A percentile compares a stretch with the other conserved stretches of the same genome.
These are phyloP conservation scores for Calvatia gigantea DNA, from an alignment of 768 basidiomycete species.

Conservation along the genomic window DNA sequence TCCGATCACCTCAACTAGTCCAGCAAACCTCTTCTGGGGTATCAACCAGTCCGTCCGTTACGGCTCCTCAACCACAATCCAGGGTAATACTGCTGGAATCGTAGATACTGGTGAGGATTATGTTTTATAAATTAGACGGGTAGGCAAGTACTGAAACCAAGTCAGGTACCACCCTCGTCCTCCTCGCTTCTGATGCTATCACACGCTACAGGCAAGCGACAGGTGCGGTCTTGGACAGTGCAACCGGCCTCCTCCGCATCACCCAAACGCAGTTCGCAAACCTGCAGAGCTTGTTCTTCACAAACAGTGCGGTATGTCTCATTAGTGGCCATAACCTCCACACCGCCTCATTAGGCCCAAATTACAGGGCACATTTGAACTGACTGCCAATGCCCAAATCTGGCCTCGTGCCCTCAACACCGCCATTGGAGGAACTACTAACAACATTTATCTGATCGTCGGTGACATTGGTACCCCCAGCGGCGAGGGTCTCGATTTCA, in stretches of 20 bases:
- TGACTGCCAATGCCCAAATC: slow-evolving; percentile 65
- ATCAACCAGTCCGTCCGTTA: slow-evolving; percentile 55
- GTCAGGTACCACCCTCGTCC: slow-evolving; percentile 46
- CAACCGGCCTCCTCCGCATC: slow-evolving; percentile 50
- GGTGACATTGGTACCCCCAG: slow-evolving; percentile 46
- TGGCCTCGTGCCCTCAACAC: slow-evolving; percentile 63
- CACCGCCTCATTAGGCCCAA: not conserved
- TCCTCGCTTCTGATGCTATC: slow-evolving; percentile 45
- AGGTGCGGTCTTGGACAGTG: slow-evolving; percentile 35
- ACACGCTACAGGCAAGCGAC: slow-evolving; percentile 39
- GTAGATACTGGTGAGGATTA: slow-evolving; percentile 47
- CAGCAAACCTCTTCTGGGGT: slow-evolving; percentile 54
- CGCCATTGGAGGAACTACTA: slow-evolving; percentile 48
- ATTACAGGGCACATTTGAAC: slow-evolving; percentile 43
- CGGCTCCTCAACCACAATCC: slow-evolving; percentile 39
- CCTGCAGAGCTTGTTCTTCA: slow-evolving; percentile 57
- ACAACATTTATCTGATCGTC: slow-evolving; percentile 52
- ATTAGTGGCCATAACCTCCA: not conserved
- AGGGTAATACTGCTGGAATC: slow-evolving; percentile 48
- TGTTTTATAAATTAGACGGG: too few relatives aligned
- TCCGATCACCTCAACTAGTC: slow-evolving; percentile 42
- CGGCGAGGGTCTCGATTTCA: slow-evolving; percentile 63
- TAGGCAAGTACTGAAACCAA: too few relatives aligned
- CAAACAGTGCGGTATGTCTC: slow-evolving; percentile 42
- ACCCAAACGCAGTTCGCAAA: slow-evolving; percentile 46